phyloP scores from a whole-genome alignment of 768 basidiomycete species.

The Lanmaoa rubissima region DNA sequence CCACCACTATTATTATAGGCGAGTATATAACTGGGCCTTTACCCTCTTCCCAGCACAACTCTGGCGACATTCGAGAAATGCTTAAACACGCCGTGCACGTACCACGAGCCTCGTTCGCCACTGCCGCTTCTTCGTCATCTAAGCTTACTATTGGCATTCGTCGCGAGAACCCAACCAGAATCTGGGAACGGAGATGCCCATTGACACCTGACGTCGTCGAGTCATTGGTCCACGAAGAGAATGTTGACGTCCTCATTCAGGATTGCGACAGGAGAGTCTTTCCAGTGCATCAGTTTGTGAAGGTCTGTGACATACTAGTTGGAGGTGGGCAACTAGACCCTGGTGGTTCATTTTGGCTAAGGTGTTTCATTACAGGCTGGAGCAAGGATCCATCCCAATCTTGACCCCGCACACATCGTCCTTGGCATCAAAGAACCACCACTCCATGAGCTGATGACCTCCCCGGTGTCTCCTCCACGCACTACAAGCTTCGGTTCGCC shows the following conservation, averaged over 20 bases:
- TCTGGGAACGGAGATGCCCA: constrained; percentile 87
- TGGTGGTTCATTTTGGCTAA: background rate
- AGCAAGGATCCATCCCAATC: constrained; percentile 56
- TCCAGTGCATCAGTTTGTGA: constrained; percentile 54
- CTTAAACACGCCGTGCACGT: constrained; percentile 17
- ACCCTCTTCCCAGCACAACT: background rate
- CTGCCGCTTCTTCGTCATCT: constrained; percentile 17
- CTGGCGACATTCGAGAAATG: constrained; percentile 16
- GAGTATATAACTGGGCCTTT: constrained; percentile 5
- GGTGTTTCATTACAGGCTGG: constrained; percentile 59
- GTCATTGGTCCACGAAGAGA: constrained; percentile 52
- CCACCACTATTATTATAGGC: background rate
- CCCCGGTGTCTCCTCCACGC: constrained; percentile 34
- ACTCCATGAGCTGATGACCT: constrained; percentile 54
- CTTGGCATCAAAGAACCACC: constrained; percentile 90
- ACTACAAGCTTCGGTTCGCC: constrained; percentile 13
- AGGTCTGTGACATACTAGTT: constrained; percentile 42
- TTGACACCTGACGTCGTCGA: constrained; percentile 75
- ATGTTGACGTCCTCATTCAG: constrained; percentile 70
- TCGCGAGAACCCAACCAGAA: constrained; percentile 73
- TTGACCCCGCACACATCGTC: constrained; percentile 67
- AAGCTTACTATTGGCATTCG: constrained; percentile 55
- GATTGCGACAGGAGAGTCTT: constrained; percentile 77
- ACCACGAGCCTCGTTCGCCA: constrained; percentile 26
- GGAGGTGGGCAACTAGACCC: background rate